phyloP scores from a whole-genome alignment of 495 filamentous ascomycete genomes.

The Parathielavia appendiculata region DNA sequence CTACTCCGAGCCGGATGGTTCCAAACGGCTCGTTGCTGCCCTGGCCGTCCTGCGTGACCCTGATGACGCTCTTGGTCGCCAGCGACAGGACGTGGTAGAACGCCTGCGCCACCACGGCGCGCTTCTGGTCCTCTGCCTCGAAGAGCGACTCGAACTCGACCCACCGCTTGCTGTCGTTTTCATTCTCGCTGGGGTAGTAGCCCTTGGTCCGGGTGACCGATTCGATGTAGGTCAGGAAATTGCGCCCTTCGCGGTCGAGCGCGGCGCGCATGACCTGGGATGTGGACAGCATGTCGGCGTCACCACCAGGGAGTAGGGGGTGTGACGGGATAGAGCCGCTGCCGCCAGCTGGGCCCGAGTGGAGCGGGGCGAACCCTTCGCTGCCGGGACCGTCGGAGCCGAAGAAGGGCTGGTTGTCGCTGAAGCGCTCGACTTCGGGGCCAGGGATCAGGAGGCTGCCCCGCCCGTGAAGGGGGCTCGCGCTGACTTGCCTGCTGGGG shows the following conservation, averaged over 20 bases:
- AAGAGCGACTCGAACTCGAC: conserved; percentile 56
- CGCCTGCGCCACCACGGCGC: conserved; percentile 62
- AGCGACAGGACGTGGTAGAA: conserved; percentile 69
- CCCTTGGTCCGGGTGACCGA: conserved; percentile 34
- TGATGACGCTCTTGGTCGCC: conserved; percentile 57
- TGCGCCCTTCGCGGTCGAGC: conserved; percentile 38
- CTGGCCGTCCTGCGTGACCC: conserved; percentile 48
- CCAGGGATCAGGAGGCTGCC: conserved; percentile 22
- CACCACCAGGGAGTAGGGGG: background rate
- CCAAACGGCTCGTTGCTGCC: conserved; percentile 32
- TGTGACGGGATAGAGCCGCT: conserved; percentile 2
- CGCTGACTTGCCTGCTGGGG: conserved; percentile 30
- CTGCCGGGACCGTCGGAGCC: conserved; percentile 30
- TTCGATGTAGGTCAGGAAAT: conserved; percentile 54
- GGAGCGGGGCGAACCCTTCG: conserved; percentile 1
- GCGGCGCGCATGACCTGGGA: conserved; percentile 25
- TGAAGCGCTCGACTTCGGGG: conserved; percentile 38
- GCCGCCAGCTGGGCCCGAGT: conserved; percentile 18
- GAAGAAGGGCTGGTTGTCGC: conserved; percentile 30
- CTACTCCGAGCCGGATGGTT: conserved; percentile 33
- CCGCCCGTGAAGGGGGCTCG: conserved; percentile 38
- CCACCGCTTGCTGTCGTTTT: conserved; percentile 34
- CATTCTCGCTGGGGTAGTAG: conserved; percentile 28
- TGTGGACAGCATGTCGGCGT: conserved; percentile 2
- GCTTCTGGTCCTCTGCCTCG: conserved; percentile 48